phyloP scores from a whole-genome alignment of 495 filamentous ascomycete genomes.

The Neurospora tetrasperma region DNA sequence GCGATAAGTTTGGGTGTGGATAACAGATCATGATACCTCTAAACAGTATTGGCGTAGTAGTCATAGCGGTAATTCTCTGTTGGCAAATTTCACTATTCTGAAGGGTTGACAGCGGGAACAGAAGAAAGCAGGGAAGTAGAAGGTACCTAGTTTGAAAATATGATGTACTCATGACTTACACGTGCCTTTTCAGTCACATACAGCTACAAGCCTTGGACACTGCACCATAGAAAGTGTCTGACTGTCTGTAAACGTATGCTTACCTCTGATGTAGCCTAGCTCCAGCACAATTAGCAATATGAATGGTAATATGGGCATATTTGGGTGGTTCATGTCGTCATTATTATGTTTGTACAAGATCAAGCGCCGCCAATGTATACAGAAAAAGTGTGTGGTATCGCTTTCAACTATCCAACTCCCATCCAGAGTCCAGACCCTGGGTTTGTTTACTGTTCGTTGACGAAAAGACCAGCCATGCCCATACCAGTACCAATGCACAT shows the following conservation, averaged over 20 bases:
- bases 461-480: conserved; percentile 80
- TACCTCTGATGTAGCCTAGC: background rate
- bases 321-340: background rate
- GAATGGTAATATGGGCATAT: background rate
- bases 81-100: background rate
- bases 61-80: background rate
- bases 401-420: background rate
- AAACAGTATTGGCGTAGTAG: background rate
- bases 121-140: too few species aligned
- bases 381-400: background rate
- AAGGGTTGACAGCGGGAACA: too few species aligned
- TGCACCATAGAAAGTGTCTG: too few species aligned
- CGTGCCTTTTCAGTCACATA: too few species aligned
- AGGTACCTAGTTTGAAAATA: too few species aligned
- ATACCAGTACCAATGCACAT: conserved; percentile 79
- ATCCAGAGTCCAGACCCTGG: background rate
- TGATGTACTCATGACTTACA: too few species aligned
- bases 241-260: too few species aligned
- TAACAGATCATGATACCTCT: background rate
- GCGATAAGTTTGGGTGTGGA: background rate
- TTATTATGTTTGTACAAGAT: background rate
- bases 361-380: background rate
- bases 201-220: too few species aligned
- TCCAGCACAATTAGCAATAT: background rate
- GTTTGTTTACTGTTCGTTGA: conserved; percentile 53